phyloP scores from a whole-genome alignment of 2,329 filamentous ascomycete genomes.

The Coniochaeta sp. region DNA sequence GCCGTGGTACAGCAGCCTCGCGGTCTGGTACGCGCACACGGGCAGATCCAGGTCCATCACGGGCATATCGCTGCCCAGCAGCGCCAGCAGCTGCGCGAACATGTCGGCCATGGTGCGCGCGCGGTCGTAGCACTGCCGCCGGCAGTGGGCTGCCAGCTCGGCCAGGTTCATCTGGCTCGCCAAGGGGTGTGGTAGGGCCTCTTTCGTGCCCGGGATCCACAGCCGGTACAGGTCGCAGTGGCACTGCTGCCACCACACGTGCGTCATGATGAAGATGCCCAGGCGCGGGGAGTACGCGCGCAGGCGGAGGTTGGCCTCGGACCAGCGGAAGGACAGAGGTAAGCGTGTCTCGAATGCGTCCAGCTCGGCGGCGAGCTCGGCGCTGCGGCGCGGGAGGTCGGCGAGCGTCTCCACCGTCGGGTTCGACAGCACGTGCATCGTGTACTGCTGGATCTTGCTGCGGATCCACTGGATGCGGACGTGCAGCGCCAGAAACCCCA shows the following conservation, averaged over 20 bases:
- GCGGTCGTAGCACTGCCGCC: slow-evolving; percentile 44
- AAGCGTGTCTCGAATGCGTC: slow-evolving; percentile 45
- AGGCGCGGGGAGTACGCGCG: slow-evolving; percentile 50
- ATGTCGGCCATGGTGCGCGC: slow-evolving; percentile 48
- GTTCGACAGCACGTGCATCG: slow-evolving; percentile 33
- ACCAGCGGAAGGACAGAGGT: slow-evolving; percentile 50
- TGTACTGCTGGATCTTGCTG: slow-evolving; percentile 46
- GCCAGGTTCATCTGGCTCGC: slow-evolving; percentile 40
- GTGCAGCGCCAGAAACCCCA: slow-evolving; percentile 49
- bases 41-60: slow-evolving; percentile 49
- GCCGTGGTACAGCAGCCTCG: slow-evolving; percentile 43
- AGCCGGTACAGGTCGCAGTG: slow-evolving; percentile 50
- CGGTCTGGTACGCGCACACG: slow-evolving; percentile 48
- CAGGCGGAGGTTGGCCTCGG: slow-evolving; percentile 46
- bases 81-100: slow-evolving; percentile 42
- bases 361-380: slow-evolving; percentile 36
- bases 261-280: slow-evolving; percentile 53
- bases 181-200: slow-evolving; percentile 36
- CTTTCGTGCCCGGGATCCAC: slow-evolving; percentile 38
- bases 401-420: slow-evolving; percentile 35
- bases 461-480: slow-evolving; percentile 49
- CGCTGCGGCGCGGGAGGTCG: slow-evolving; percentile 37
- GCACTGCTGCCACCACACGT: slow-evolving; percentile 53
- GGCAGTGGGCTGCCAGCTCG: slow-evolving; percentile 39
- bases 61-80: slow-evolving; percentile 42